phyloP scores from a whole-genome alignment of 441 rosid genomes.

The Brassica hybrid region DNA sequence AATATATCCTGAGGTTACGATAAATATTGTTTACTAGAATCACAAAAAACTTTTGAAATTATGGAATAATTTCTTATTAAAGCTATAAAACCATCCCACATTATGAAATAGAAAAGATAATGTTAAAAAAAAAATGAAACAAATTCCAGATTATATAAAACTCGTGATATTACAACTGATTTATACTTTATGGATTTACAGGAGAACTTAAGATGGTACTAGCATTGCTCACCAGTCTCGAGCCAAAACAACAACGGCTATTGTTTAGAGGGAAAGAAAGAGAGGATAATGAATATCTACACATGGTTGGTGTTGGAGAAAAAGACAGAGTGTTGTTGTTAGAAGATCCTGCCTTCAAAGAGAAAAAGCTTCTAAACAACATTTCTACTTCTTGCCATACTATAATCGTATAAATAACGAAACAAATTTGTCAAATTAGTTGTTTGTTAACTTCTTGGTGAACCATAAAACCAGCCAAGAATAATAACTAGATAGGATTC shows the following conservation, averaged over 20 bases:
- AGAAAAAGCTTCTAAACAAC: conserved; percentile 60
- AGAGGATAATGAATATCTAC: conserved; percentile 71
- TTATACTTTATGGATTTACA: conserved; percentile 34
- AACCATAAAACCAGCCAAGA: neutral
- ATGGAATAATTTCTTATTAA: neutral
- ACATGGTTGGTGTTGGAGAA: conserved; percentile 93
- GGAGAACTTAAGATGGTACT: conserved; percentile 80
- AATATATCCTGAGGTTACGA: neutral
- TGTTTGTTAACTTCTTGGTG: conserved; percentile 29
- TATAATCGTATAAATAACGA: conserved; percentile 52
- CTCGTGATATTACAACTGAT: neutral
- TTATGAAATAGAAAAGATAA: neutral
- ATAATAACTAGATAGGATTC: conserved; percentile 6
- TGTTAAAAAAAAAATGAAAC: neutral
- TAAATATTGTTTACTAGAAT: neutral
- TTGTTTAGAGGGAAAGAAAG: conserved; percentile 86
- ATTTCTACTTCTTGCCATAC: conserved; percentile 46
- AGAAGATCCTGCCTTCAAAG: conserved; percentile 85
- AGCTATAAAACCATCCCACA: neutral
- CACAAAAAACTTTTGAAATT: neutral
- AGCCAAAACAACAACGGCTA: conserved; percentile 79
- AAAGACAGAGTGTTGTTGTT: conserved; percentile 76
- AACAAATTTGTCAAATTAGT: neutral
- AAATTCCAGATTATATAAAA: neutral
- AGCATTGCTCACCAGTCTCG: conserved; percentile 64